Percentiles rank a stretch among this genome's conserved stretches.
These are phyloP conservation scores for Ustilago sp. DNA, from an alignment of 1,284 basidiomycete species.

Conservation along the genomic window DNA sequence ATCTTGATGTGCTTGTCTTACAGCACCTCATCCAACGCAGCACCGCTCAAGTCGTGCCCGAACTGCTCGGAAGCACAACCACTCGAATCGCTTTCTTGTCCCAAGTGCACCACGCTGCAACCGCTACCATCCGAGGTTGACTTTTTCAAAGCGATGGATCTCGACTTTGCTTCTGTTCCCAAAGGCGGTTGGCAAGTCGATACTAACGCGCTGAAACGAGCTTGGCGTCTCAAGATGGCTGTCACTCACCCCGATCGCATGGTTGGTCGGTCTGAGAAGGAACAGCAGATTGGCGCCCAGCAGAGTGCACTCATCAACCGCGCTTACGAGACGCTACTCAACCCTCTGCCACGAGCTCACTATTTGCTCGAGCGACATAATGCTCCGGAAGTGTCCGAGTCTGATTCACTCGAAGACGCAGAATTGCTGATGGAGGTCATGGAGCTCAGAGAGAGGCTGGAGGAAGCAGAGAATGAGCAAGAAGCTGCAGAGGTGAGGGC, in stretches of 20 bases:
- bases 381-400: constrained; percentile 44
- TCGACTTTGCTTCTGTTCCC: constrained; percentile 41
- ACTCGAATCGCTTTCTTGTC: constrained; percentile 49
- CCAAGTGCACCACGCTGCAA: constrained; percentile 55
- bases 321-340: constrained; percentile 64
- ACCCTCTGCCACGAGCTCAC: constrained; percentile 60
- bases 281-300: constrained; percentile 62
- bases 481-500: constrained; percentile 56
- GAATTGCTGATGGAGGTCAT: constrained; percentile 67
- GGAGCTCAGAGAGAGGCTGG: constrained; percentile 63
- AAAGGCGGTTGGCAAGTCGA: constrained; percentile 61
- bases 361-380: constrained; percentile 57
- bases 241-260: constrained; percentile 66
- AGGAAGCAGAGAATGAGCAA: constrained; percentile 54
- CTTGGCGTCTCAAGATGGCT: constrained; percentile 63
- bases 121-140: constrained; percentile 56
- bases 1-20: neutral
- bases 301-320: constrained; percentile 66
- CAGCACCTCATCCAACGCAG: constrained; percentile 14
- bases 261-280: constrained; percentile 53
- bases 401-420: constrained; percentile 61
- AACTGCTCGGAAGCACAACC: constrained; percentile 42
- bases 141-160: constrained; percentile 60
- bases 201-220: constrained; percentile 49
- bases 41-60: constrained; percentile 42